Conservation (phyloP, 371 early-diverging fungal genomes). For the Saksenaea oblongispora region DNA sequence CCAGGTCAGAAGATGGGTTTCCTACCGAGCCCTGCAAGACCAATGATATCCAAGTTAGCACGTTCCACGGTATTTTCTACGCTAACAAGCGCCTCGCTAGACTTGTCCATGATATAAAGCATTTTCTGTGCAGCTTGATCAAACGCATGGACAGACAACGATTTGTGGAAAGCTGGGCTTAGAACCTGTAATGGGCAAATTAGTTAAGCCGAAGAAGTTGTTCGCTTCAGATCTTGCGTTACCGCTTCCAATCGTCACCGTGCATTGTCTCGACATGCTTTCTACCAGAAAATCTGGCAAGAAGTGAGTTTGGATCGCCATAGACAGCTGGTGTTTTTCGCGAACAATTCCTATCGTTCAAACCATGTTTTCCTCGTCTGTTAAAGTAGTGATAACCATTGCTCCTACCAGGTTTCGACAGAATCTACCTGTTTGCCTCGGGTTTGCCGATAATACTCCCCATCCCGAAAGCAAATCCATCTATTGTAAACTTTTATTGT, state of each 20-base stretch:
- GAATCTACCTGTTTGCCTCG: slow-evolving; percentile 9
- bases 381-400: neutral
- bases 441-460: slow-evolving; percentile 10
- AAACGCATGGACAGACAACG: slow-evolving; percentile 28
- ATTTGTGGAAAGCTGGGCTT: slow-evolving; percentile 27
- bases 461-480: slow-evolving; percentile 6
- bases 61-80: neutral
- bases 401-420: slow-evolving; percentile 15
- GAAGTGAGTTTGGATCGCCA: neutral
- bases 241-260: slow-evolving; percentile 27
- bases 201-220: neutral
- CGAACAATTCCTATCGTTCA: slow-evolving; percentile 5
- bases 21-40: slow-evolving; percentile 3
- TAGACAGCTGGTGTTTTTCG: slow-evolving; percentile 1
- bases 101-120: slow-evolving; percentile 13
- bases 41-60: neutral
- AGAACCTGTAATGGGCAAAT: slow-evolving; percentile 10
- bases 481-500: neutral
- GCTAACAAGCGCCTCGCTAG: neutral
- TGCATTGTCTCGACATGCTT: slow-evolving; percentile 15
- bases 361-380: neutral
- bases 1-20: no score
- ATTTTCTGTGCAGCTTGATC: slow-evolving; percentile 12
- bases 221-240: slow-evolving; percentile 13
- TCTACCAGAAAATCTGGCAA: slow-evolving; percentile 8